Percentiles rank a stretch among this genome's conserved stretches.
These are phyloP conservation scores for Oemleria cerasiformis DNA, from an alignment of 306 rosid genomes.

Conservation along the genomic window DNA sequence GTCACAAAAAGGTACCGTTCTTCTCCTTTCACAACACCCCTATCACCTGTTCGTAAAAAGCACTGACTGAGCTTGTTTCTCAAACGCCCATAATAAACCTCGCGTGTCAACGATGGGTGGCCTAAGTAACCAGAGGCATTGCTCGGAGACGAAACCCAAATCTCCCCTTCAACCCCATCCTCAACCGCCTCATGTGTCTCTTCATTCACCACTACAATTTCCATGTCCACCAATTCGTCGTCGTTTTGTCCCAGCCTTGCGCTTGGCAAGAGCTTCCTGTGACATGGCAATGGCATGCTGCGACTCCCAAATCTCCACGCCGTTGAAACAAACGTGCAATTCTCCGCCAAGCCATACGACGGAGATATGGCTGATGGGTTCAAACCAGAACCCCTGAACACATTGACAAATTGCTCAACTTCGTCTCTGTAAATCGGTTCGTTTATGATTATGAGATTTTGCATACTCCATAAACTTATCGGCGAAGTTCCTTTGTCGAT, in stretches of 20 bases:
- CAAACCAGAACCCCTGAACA: slow-evolving; percentile 52
- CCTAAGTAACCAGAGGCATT: slow-evolving; percentile 71
- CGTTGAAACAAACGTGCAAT: slow-evolving; percentile 82
- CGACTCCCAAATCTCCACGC: slow-evolving; percentile 41
- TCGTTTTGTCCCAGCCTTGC: slow-evolving; percentile 39
- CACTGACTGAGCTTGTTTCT: slow-evolving; percentile 30
- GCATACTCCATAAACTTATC: slow-evolving; percentile 41
- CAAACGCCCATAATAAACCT: slow-evolving; percentile 46
- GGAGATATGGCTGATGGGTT: slow-evolving; percentile 55
- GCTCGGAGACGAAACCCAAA: slow-evolving; percentile 82
- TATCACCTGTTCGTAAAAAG: slow-evolving; percentile 71
- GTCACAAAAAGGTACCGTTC: slow-evolving; percentile 57
- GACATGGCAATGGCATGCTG: slow-evolving; percentile 32
- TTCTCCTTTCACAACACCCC: slow-evolving; percentile 61
- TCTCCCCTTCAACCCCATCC: slow-evolving; percentile 79
- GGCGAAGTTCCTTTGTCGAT: slow-evolving; percentile 25
- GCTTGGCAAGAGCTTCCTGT: slow-evolving; percentile 58
- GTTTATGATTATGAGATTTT: slow-evolving; percentile 64
- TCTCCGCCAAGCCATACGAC: slow-evolving; percentile 83
- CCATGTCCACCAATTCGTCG: slow-evolving; percentile 47
- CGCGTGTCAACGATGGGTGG: slow-evolving; percentile 58
- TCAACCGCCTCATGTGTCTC: slow-evolving; percentile 58
- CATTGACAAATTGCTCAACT: slow-evolving; percentile 48
- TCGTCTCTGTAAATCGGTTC: slow-evolving; percentile 58
- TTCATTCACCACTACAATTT: slow-evolving; percentile 56